These are phyloP conservation scores for Ciborinia camelliae DNA, from an alignment of 2,329 filamentous ascomycete species.

Conservation along the genomic window DNA sequence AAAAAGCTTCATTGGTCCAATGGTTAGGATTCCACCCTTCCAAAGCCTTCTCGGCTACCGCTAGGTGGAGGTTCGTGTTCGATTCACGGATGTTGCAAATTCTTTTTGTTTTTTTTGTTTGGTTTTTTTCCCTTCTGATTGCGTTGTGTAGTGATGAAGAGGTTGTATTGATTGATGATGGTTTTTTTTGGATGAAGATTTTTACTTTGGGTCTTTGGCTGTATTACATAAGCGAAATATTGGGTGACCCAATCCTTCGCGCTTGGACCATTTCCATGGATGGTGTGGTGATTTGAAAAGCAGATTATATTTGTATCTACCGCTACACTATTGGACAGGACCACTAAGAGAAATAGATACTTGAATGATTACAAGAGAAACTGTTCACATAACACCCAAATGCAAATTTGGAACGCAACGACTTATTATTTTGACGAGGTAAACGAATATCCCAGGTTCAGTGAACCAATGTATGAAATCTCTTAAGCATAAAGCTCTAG, in stretches of 20 bases:
- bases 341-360: neutral
- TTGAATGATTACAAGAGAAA: neutral
- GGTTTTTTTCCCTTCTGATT: too few species aligned
- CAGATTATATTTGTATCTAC: too few species aligned
- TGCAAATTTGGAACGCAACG: neutral
- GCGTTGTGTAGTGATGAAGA: neutral
- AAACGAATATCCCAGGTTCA: neutral
- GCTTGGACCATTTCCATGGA: too few species aligned
- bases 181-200: too few species aligned
- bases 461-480: neutral
- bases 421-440: neutral
- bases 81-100: neutral
- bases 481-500: neutral
- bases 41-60: neutral
- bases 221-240: too few species aligned
- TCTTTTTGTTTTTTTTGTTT: accelerated
- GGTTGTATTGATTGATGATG: too few species aligned
- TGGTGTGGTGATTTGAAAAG: too few species aligned
- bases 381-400: neutral
- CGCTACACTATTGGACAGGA: neutral
- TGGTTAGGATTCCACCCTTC: constrained; percentile 9
- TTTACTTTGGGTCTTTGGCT: too few species aligned
- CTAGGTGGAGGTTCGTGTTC: constrained; percentile 1
- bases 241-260: too few species aligned
- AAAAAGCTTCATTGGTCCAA: constrained; percentile 6